Evolutionary conservation across 345 rosid genomes (phyloP).

Genomic region (Excoecaria agallocha): DNA sequence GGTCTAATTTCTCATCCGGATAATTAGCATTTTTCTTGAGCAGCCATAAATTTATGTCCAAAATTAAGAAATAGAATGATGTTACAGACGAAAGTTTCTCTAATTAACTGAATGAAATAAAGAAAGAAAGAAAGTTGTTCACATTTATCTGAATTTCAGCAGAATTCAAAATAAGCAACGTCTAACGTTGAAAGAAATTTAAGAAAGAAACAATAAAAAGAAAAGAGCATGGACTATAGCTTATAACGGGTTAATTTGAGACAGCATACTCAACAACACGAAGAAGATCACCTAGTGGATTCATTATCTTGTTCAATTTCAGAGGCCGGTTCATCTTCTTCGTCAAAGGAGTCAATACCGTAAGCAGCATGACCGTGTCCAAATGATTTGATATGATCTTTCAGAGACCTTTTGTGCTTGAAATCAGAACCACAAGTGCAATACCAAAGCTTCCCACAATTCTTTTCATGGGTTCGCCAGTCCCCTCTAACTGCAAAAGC

Average conservation of each 20-base stretch:
- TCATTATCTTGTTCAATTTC: constrained; percentile 66
- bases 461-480: constrained; percentile 99
- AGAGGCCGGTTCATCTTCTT: constrained; percentile 71
- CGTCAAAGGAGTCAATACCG: constrained; percentile 61
- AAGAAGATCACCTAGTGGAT: constrained; percentile 29
- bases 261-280: constrained; percentile 8
- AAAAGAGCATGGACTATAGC: too few species aligned
- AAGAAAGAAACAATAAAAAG: too few species aligned
- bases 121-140: too few species aligned
- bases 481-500: constrained; percentile 94
- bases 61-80: too few species aligned
- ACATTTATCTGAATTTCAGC: too few species aligned
- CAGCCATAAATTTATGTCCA: too few species aligned
- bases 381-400: constrained; percentile 86
- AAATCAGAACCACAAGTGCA: constrained; percentile 95
- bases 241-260: background rate
- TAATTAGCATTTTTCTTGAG: too few species aligned
- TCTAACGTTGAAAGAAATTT: background rate
- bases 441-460: constrained; percentile 95
- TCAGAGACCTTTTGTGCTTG: constrained; percentile 92
- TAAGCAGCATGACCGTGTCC: constrained; percentile 77
- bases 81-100: too few species aligned
- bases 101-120: too few species aligned
- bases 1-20: too few species aligned
- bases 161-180: background rate